Percentiles rank a stretch among this genome's conserved stretches.
phyloP scores from a whole-genome alignment of 768 basidiomycete genomes.

The Pisolithus orientalis region DNA sequence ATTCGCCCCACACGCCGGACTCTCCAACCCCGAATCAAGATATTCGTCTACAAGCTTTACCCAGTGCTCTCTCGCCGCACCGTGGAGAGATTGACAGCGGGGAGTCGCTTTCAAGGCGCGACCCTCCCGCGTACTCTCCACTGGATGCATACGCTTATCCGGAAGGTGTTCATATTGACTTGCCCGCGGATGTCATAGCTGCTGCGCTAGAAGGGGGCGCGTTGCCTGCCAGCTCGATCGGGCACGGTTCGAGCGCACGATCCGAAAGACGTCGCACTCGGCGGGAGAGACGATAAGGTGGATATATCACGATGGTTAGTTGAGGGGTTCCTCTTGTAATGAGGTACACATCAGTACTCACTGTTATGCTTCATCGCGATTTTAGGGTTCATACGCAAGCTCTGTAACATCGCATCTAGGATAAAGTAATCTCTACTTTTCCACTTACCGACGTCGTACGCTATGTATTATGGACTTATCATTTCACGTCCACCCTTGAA shows the following conservation, averaged over 20 bases:
- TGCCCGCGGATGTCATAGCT: constrained; percentile 88
- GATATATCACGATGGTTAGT: constrained; percentile 12
- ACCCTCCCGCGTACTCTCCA: constrained; percentile 87
- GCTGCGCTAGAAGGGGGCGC: constrained; percentile 76
- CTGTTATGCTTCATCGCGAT: no score
- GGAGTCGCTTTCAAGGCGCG: constrained; percentile 42
- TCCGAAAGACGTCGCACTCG: constrained; percentile 58
- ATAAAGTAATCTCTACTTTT: constrained; percentile 20
- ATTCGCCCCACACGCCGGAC: constrained; percentile 73
- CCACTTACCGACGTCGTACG: constrained; percentile 14
- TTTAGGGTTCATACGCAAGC: neutral
- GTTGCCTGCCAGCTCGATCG: constrained; percentile 54
- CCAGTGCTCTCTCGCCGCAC: constrained; percentile 19
- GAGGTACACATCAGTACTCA: no score
- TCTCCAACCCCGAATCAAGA: constrained; percentile 84
- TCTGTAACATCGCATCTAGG: constrained; percentile 5
- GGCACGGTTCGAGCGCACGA: constrained; percentile 39
- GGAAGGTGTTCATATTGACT: constrained; percentile 88
- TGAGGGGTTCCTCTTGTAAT: no score
- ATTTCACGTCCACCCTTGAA: constrained; percentile 18
- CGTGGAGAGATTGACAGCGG: constrained; percentile 11
- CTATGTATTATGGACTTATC: constrained; percentile 19
- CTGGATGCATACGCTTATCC: constrained; percentile 77
- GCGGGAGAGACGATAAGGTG: constrained; percentile 33
- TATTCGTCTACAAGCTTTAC: constrained; percentile 71